phyloP scores from a whole-genome alignment of 108 stramenopile genomes.

The Seminavis robusta region DNA sequence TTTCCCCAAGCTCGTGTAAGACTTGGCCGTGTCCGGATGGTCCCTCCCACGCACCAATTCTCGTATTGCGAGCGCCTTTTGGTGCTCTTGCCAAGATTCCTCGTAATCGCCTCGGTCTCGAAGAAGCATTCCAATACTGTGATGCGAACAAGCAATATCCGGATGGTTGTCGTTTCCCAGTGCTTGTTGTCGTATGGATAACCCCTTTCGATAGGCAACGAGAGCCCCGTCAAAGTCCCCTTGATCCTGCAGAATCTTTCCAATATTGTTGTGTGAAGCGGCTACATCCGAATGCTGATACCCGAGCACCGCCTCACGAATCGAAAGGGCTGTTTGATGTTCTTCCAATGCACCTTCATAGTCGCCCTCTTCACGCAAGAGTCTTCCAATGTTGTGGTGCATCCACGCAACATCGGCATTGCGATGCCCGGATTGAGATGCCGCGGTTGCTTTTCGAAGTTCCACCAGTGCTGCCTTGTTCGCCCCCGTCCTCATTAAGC shows the following conservation, averaged over 20 bases:
- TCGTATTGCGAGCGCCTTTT: conserved; percentile 25
- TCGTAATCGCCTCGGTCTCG: conserved; percentile 17
- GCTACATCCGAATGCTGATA: conserved; percentile 21
- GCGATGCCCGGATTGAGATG: no score
- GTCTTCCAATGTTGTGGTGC: conserved; percentile 21
- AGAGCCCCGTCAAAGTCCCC: conserved; percentile 21
- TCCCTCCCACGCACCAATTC: background rate
- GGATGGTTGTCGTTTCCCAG: conserved; percentile 17
- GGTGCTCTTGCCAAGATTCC: conserved; percentile 10
- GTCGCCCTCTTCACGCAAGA: conserved; percentile 13
- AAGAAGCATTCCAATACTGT: conserved; percentile 29
- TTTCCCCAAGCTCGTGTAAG: conserved; percentile 17
- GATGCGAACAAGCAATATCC: conserved; percentile 21
- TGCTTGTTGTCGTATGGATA: conserved; percentile 8
- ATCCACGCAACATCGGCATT: no score
- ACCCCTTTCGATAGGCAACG: conserved; percentile 19
- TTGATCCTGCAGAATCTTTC: conserved; percentile 10
- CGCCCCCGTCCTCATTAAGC: no score
- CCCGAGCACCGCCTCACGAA: conserved; percentile 13
- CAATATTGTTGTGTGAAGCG: conserved; percentile 24
- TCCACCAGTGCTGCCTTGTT: no score
- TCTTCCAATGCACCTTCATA: conserved; percentile 13
- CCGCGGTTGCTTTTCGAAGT: no score
- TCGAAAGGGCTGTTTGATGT: conserved; percentile 7
- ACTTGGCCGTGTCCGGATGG: conserved; percentile 12